These are phyloP conservation scores for Dactylonectria estremocensis DNA, from an alignment of 2,329 filamentous ascomycete species.

Conservation along the genomic window DNA sequence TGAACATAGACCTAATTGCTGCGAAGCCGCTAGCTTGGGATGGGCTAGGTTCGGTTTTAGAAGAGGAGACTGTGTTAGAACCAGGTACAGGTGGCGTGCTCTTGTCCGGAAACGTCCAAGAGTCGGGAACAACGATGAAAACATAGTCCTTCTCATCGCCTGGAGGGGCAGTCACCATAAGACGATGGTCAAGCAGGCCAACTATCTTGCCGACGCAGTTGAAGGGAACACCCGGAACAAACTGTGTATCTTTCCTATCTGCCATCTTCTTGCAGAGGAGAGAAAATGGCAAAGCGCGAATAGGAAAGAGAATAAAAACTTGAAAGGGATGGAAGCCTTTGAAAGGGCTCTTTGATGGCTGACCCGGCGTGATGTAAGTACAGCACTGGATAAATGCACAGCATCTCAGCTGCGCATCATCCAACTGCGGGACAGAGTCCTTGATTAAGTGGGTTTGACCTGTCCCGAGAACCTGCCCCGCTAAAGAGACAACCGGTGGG, in stretches of 20 bases:
- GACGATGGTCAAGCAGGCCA: background rate
- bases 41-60: background rate
- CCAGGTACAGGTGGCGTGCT: too few species aligned
- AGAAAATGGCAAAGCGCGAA: background rate
- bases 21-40: too few species aligned
- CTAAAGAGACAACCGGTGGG: background rate
- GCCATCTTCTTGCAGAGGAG: constrained; percentile 3
- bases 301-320: constrained; percentile 9
- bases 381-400: background rate
- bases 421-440: background rate
- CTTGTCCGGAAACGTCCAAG: too few species aligned
- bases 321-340: background rate
- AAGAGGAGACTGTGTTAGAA: constrained; percentile 12
- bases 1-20: too few species aligned
- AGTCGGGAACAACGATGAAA: too few species aligned
- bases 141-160: too few species aligned
- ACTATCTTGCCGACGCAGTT: constrained; percentile 2
- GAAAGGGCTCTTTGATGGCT: background rate
- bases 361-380: background rate
- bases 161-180: too few species aligned
- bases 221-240: background rate
- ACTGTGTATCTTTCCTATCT: background rate
- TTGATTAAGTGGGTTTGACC: background rate
- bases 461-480: background rate
- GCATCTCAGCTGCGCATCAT: constrained; percentile 1